A percentile compares a stretch with the other conserved stretches of the same genome.
Evolutionary conservation across 495 filamentous ascomycete species (phyloP).

Genomic region (Podospora comata): DNA sequence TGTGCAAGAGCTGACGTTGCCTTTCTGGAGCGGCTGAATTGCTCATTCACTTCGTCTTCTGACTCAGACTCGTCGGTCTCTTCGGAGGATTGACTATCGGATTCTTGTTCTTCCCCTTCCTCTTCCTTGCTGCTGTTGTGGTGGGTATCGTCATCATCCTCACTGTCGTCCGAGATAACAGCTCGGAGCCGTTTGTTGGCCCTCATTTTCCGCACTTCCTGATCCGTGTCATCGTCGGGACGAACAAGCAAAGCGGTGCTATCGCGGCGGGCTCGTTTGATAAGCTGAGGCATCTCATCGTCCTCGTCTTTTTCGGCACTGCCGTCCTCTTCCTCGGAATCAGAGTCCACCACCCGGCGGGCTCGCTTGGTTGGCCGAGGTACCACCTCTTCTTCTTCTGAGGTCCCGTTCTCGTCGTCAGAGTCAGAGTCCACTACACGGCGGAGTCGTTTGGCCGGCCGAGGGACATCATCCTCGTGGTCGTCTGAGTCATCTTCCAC

Average conservation of each 20-base stretch:
- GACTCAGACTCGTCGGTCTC: not conserved
- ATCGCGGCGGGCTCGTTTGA: constrained; percentile 4
- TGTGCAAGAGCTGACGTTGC: not conserved
- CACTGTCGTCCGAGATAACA: not conserved
- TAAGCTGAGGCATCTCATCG: not conserved
- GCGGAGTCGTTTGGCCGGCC: not conserved
- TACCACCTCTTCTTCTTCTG: not conserved
- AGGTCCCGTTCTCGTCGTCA: not conserved
- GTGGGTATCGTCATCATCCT: not conserved
- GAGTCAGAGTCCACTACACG: not conserved
- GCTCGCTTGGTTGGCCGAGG: not conserved
- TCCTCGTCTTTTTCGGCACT: not conserved
- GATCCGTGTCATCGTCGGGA: constrained; percentile 20
- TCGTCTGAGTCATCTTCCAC: not conserved
- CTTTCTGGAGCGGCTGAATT: not conserved
- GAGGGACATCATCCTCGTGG: not conserved
- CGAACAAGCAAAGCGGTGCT: constrained; percentile 5
- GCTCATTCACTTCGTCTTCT: not conserved
- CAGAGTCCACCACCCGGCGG: constrained; percentile 18
- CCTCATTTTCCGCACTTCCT: constrained; percentile 5
- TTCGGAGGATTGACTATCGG: not conserved
- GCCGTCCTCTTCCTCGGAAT: constrained; percentile 15
- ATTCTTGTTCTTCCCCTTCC: not conserved
- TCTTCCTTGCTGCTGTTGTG: not conserved
- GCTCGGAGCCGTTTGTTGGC: not conserved